Percentiles rank a stretch among this genome's conserved stretches.
These are phyloP conservation scores for Emmonsiellopsis sp. DNA, from an alignment of 2,329 filamentous ascomycete species.

Conservation along the genomic window DNA sequence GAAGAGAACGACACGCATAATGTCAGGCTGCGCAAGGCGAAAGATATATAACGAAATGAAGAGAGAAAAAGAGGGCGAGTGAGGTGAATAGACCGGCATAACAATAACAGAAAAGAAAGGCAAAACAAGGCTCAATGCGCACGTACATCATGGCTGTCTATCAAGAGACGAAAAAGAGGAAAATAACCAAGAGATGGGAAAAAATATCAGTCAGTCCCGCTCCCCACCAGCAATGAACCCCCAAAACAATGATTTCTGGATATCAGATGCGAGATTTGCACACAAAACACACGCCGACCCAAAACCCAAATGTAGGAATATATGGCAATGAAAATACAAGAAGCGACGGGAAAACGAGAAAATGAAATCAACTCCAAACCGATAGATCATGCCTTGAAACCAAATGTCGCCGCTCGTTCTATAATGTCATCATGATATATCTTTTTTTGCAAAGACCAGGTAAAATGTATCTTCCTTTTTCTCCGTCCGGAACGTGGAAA, in stretches of 20 bases:
- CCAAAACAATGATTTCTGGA: constrained; percentile 10
- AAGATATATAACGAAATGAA: constrained; percentile 5
- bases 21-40: neutral
- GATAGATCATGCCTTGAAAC: constrained; percentile 2
- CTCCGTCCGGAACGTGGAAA: neutral
- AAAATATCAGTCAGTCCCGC: constrained; percentile 3
- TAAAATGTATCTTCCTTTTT: constrained; percentile 1
- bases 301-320: constrained; percentile 5
- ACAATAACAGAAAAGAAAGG: neutral
- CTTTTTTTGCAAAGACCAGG: constrained; percentile 6
- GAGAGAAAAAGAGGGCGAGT: constrained; percentile 1
- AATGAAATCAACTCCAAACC: constrained; percentile 7
- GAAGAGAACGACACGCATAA: neutral
- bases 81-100: constrained; percentile 14
- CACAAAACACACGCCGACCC: constrained; percentile 6
- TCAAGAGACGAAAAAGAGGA: constrained; percentile 1
- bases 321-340: constrained; percentile 4
- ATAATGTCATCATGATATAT: constrained; percentile 9
- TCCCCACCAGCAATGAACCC: constrained; percentile 6
- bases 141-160: constrained; percentile 10
- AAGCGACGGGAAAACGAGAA: neutral
- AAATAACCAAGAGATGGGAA: constrained; percentile 2
- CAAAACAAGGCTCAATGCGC: constrained; percentile 2
- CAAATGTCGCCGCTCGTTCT: constrained; percentile 10
- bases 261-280: constrained; percentile 9